These are phyloP conservation scores for Moricandia arvensis DNA, from an alignment of 345 rosid species.

Conservation along the genomic window DNA sequence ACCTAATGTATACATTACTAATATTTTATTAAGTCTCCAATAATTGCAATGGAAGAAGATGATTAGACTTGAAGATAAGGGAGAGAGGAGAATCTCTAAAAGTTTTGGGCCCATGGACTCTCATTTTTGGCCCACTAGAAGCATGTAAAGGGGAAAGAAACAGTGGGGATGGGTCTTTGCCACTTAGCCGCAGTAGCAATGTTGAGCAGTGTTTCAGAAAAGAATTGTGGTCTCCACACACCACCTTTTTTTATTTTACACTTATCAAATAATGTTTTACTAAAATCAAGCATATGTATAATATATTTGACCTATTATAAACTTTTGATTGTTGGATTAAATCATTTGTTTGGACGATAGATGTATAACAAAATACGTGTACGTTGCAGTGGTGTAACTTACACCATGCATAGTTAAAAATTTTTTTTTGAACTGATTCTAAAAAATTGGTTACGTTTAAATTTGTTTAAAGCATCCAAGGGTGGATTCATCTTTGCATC, in stretches of 20 bases:
- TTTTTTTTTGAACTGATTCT: too few relatives aligned
- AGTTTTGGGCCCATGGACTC: constrained; percentile 35
- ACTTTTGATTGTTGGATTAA: too few relatives aligned
- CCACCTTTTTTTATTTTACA: too few relatives aligned
- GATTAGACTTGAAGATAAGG: constrained; percentile 23
- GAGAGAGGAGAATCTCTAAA: constrained; percentile 24
- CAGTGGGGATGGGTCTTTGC: constrained; percentile 30
- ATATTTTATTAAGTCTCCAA: not conserved
- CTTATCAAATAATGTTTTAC: too few relatives aligned
- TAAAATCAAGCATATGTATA: too few relatives aligned
- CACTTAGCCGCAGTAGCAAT: constrained; percentile 39
- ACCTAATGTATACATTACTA: too few relatives aligned
- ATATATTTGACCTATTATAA: too few relatives aligned
- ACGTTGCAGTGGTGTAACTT: too few relatives aligned
- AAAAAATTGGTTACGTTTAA: too few relatives aligned
- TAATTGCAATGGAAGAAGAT: not conserved
- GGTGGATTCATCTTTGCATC: constrained; percentile 30
- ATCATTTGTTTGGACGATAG: too few relatives aligned
- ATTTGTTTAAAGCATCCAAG: constrained; percentile 8
- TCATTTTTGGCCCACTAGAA: constrained; percentile 24
- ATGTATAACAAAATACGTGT: too few relatives aligned
- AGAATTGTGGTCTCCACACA: too few relatives aligned
- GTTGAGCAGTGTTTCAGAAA: constrained; percentile 38
- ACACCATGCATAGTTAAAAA: not conserved
- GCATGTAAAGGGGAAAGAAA: constrained; percentile 14